Percentiles rank a stretch among this genome's conserved stretches.
Evolutionary conservation across 768 basidiomycete species (phyloP).

Genomic region (Suillus americanus): DNA sequence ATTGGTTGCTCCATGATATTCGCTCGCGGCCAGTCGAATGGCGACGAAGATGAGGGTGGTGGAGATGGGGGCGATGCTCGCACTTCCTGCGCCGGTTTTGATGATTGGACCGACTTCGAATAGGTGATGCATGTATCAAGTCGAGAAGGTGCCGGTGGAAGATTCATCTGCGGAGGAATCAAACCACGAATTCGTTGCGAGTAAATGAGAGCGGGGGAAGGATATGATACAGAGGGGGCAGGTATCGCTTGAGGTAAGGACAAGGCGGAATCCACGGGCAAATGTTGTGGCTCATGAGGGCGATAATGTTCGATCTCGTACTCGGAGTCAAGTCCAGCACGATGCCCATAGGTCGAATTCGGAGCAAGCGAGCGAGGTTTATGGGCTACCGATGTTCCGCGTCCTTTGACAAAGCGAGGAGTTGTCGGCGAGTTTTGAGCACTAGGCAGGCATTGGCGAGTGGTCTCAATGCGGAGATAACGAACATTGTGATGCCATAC

Average conservation of each 20-base stretch:
- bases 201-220: slow-evolving; percentile 15
- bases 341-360: slow-evolving; percentile 33
- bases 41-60: slow-evolving; percentile 37
- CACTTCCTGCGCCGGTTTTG: slow-evolving; percentile 14
- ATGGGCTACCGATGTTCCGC: slow-evolving; percentile 34
- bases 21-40: slow-evolving; percentile 55
- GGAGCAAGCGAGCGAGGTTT: slow-evolving; percentile 44
- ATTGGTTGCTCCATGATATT: slow-evolving; percentile 34
- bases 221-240: slow-evolving; percentile 18
- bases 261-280: slow-evolving; percentile 12
- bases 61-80: slow-evolving; percentile 7
- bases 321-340: slow-evolving; percentile 39
- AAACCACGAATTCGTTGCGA: slow-evolving; percentile 11
- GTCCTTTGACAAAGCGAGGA: slow-evolving; percentile 36
- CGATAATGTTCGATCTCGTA: slow-evolving; percentile 50
- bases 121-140: slow-evolving; percentile 32
- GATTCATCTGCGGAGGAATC: slow-evolving; percentile 12
- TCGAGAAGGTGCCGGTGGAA: slow-evolving; percentile 11
- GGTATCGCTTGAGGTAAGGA: slow-evolving; percentile 27
- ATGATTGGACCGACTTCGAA: slow-evolving; percentile 26
- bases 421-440: slow-evolving; percentile 36
- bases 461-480: slow-evolving; percentile 37
- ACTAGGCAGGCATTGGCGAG: slow-evolving; percentile 31
- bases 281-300: slow-evolving; percentile 26
- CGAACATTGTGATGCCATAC: slow-evolving; percentile 55